Evolutionary conservation across 257 asterid genomes (phyloP).

Genomic region (Nicotiana paniculata): DNA sequence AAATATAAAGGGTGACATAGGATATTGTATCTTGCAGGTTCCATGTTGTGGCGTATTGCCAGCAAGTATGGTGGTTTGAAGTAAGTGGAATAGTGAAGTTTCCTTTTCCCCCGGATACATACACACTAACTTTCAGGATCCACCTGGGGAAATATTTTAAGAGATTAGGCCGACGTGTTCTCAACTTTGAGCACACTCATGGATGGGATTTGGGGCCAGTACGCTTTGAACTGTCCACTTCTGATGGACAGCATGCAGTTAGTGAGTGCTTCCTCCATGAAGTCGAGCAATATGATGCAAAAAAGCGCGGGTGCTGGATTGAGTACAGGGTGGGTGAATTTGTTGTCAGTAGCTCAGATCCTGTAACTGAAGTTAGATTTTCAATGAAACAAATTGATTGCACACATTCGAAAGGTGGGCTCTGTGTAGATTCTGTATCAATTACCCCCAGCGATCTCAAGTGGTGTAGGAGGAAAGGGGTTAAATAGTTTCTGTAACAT

Average conservation of each 20-base stretch:
- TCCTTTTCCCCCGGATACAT: constrained; percentile 85
- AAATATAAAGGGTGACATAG: neutral
- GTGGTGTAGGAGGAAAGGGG: constrained; percentile 41
- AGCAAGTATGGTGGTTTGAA: constrained; percentile 99
- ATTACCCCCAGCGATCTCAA: constrained; percentile 62
- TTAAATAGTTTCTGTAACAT: constrained; percentile 13
- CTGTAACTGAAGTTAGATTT: constrained; percentile 64
- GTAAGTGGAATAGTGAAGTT: constrained; percentile 72
- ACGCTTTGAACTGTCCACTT: constrained; percentile 61
- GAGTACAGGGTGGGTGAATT: constrained; percentile 91
- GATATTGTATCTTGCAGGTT: constrained; percentile 48
- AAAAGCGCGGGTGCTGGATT: constrained; percentile 89
- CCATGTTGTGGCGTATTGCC: constrained; percentile 74
- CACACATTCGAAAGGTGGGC: constrained; percentile 96
- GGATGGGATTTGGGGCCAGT: constrained; percentile 96
- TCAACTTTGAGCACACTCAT: constrained; percentile 73
- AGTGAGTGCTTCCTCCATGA: constrained; percentile 68
- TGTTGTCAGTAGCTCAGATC: constrained; percentile 47
- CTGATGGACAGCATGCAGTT: constrained; percentile 81
- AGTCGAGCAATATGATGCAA: constrained; percentile 41
- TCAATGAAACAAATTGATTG: constrained; percentile 98
- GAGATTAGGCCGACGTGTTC: constrained; percentile 82
- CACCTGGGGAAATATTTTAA: constrained; percentile 77
- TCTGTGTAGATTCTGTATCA: constrained; percentile 77
- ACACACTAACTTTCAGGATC: constrained; percentile 65